Evolutionary conservation across 306 rosid genomes (phyloP), one percentile per base, ranked within the genome.

Genomic region (Aeschynomene evenia): DNA sequence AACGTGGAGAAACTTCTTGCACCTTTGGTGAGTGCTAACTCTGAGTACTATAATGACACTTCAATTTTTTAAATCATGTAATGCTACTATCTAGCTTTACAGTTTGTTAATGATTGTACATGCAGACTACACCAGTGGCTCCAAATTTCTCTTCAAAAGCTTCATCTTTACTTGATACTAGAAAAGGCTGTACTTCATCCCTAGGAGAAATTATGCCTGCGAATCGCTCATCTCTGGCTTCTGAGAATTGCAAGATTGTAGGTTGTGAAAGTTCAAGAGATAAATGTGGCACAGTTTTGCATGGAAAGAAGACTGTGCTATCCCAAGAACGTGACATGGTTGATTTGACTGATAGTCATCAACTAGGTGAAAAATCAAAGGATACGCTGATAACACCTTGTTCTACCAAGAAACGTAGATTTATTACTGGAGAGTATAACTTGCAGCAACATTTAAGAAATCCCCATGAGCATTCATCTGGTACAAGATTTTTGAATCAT

Each of bases 161-260:
- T 39, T 59, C 82, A 55, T 63, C 85, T 51, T 62, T 64, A 40
- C 52, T 50, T 62, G 77, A 64, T 69, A 73, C 70, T 50, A 81
- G 76, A 76, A 77, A 57, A 19, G 81, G 76, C 18, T 34, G 39
- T 48, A 31, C 64, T 51, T 83, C 86, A 52, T 70, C 71, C 74
- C 59, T 74, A 70, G 83, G 79, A 59, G 72, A 87, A 76, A 72
- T 88, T 65, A 77, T 83, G 68, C 97, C 98, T 45, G 98, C 98
- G 57, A 93, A 93, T 70, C 91, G 84, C 66, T 81, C 97, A 36
- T 82, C 96, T 70, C 85, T 86, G 54, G 77, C 87, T 72, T 81
- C 82, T 43, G 82, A 56, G 70, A 78, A 74, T 66, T 77, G 80
- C 63, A 77, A 73, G 56, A 66, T 71, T 80, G 75, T 70, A 63